Evolutionary conservation across 179 eudicot species (phyloP).

Genomic region (Gypsophila paniculata): DNA sequence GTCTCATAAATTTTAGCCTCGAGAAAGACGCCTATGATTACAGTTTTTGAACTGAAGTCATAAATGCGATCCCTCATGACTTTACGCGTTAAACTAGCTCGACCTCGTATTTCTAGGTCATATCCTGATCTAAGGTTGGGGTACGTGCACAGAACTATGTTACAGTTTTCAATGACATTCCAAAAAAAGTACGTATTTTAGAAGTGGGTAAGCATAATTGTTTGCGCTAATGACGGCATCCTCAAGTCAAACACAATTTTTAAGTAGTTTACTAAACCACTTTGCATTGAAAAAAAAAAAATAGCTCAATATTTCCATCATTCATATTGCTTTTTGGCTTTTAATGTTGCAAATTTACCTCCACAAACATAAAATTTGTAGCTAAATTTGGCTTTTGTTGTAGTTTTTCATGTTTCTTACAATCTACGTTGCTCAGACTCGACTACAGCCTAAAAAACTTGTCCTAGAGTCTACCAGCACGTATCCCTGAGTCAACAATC

Average conservation of each 20-base stretch:
- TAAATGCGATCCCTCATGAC: too few relatives aligned
- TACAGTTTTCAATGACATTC: neutral
- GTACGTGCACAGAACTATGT: neutral
- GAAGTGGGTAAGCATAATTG: conserved; percentile 2
- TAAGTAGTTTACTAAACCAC: neutral
- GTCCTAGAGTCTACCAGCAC: too few relatives aligned
- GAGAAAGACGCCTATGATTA: too few relatives aligned
- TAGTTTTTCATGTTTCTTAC: neutral
- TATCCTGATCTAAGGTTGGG: neutral
- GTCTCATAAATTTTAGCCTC: too few relatives aligned
- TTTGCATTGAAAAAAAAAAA: neutral
- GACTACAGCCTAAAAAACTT: too few relatives aligned
- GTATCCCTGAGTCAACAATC: too few relatives aligned
- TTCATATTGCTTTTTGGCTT: conserved; percentile 6
- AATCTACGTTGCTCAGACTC: too few relatives aligned
- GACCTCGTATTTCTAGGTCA: too few relatives aligned
- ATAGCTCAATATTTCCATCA: neutral
- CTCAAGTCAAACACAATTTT: neutral
- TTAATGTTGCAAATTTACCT: neutral
- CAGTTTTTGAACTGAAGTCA: too few relatives aligned
- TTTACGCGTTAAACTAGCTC: too few relatives aligned
- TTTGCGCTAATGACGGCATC: conserved; percentile 1
- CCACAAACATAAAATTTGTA: neutral
- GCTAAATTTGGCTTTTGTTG: neutral
- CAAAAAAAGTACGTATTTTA: neutral